Evolutionary conservation across 345 rosid genomes (phyloP).

Genomic region (Jatropha curcas): DNA sequence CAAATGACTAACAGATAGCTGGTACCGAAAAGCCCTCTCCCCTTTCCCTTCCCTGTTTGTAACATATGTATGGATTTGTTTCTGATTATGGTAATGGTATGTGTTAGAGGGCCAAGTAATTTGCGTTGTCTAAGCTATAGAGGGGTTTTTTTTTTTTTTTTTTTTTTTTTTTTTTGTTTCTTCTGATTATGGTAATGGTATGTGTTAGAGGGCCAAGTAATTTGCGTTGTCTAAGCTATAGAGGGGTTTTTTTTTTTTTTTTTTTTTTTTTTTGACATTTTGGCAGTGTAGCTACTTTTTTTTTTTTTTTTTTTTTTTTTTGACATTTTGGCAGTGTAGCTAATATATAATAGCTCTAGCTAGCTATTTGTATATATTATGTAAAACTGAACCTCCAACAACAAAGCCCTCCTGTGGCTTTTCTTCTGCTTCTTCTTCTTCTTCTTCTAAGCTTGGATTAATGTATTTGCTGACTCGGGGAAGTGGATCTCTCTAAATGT

Average conservation of each 20-base stretch:
- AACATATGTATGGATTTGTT: constrained; percentile 38
- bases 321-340: constrained; percentile 41
- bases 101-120: constrained; percentile 28
- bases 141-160: constrained; percentile 21
- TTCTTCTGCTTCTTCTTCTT: too few species aligned
- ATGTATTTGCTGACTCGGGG: constrained; percentile 45
- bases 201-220: constrained; percentile 28
- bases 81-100: neutral
- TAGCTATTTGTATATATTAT: constrained; percentile 29
- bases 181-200: constrained; percentile 3
- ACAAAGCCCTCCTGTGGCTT: constrained; percentile 18
- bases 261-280: too few species aligned
- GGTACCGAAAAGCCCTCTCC: constrained; percentile 17
- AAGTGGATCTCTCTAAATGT: constrained; percentile 36
- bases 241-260: constrained; percentile 27
- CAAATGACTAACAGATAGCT: constrained; percentile 14
- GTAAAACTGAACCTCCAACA: constrained; percentile 30
- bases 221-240: constrained; percentile 36
- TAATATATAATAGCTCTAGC: constrained; percentile 23
- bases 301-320: too few species aligned
- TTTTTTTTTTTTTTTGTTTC: too few species aligned
- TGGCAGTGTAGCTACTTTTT: too few species aligned
- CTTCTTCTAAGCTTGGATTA: constrained; percentile 30
- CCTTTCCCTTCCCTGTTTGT: constrained; percentile 24
- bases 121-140: constrained; percentile 41